These are phyloP conservation scores for Populus nigra DNA, from an alignment of 345 rosid genomes.

Conservation along the genomic window DNA sequence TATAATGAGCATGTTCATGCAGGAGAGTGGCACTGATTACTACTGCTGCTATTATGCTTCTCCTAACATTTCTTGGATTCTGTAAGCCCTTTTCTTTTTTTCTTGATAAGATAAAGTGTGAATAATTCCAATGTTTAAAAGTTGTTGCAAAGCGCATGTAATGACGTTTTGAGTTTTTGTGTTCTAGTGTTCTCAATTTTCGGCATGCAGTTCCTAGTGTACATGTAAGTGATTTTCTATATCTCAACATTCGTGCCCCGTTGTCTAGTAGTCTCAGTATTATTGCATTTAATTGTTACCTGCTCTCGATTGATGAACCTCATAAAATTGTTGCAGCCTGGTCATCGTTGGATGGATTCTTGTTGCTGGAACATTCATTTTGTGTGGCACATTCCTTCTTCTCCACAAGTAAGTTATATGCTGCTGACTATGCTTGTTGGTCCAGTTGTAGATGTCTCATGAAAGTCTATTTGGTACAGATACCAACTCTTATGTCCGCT, in stretches of 20 bases:
- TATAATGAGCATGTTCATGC: constrained; percentile 18
- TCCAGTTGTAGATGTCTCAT: neutral
- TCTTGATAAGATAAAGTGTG: neutral
- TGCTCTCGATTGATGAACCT: neutral
- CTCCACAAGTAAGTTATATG: constrained; percentile 72
- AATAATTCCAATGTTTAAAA: neutral
- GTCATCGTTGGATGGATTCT: constrained; percentile 85
- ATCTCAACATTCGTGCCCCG: neutral
- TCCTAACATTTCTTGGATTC: constrained; percentile 71
- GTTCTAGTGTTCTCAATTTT: constrained; percentile 70
- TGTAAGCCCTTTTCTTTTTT: constrained; percentile 43
- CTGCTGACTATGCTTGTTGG: neutral
- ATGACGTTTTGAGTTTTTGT: constrained; percentile 3
- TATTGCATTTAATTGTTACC: neutral
- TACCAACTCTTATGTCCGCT: neutral
- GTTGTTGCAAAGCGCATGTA: neutral
- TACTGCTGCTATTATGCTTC: constrained; percentile 71
- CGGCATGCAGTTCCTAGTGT: constrained; percentile 72
- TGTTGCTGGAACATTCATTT: constrained; percentile 81
- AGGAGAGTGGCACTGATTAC: constrained; percentile 72
- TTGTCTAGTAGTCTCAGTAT: neutral
- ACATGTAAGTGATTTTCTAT: constrained; percentile 54
- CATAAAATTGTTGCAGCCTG: constrained; percentile 51
- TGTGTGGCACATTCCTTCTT: constrained; percentile 82
- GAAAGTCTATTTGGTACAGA: neutral